Base-by-base conservation (phyloP, 2,329 filamentous ascomycete species). In the Scedosporium dehoogii region DNA sequence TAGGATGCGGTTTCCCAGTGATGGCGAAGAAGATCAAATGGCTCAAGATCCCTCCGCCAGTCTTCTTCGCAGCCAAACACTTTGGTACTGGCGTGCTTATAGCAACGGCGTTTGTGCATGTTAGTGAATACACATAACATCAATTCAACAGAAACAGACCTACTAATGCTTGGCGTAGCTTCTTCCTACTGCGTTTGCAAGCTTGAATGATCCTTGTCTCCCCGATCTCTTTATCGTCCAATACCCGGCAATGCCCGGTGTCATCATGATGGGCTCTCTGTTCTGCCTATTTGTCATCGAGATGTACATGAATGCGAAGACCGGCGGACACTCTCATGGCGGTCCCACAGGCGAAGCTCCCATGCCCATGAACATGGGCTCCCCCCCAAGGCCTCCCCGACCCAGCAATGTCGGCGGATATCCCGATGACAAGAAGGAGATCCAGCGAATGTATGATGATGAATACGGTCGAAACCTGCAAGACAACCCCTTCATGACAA, bases 101-200 rank as follows among this genome's bases (percentile, higher is more conserved):
- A 63, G 87, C 87, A 27, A 90, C 87, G 1, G 87, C 87, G 2
- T 90, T 90, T 67, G 87, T 90, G 21, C 87, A 90, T 78, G 79
- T 85, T 68, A 67, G 78, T 72, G 6, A 14, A 41, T n/a, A 10
- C 25, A 53, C 9, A 21, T 21, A 9, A 44, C 42, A 46, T 53
- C 44, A 48, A 7, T 4, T 42, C 33, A 27, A 14, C 3, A 10
- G 21, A 25, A n/a, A 42, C 7, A 33, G 23, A 3, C 18, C 21
- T 44, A 56, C 33, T 7, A 62, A 55, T 66, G 63, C 55, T 63
- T 63, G 3, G 61, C 33, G 23, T 21, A 80, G 76, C 76, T 86
- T 66, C 78, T 87, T 6, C 84, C 84, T 0, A 85, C 82, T 3
- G 84, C 84, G 16, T 87, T 86, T 68, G 74, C 72, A 58, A 82